These are phyloP conservation scores for Fusarium ramigenum DNA, from an alignment of 2,329 filamentous ascomycete species.

Conservation along the genomic window DNA sequence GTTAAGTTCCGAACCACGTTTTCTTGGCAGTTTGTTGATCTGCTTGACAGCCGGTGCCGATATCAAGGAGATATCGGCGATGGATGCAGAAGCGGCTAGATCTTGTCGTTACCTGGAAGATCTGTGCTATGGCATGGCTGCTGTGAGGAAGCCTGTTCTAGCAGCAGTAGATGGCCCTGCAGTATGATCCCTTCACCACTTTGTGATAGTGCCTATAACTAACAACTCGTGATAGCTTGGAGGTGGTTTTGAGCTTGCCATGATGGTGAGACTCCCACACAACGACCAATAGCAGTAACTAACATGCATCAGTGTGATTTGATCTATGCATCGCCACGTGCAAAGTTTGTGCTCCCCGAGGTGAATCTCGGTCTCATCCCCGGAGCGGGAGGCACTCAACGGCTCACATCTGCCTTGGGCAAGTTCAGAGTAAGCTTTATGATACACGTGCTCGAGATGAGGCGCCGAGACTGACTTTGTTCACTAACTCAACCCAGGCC, in stretches of 20 bases:
- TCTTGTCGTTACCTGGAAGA: slow-evolving; percentile 48
- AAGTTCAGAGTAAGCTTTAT: slow-evolving; percentile 47
- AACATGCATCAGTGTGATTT: slow-evolving; percentile 46
- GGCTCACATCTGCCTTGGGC: slow-evolving; percentile 48
- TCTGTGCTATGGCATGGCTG: slow-evolving; percentile 45
- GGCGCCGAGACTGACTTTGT: slow-evolving; percentile 1
- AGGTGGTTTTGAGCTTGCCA: slow-evolving; percentile 56
- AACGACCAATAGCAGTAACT: neutral
- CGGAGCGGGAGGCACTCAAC: slow-evolving; percentile 50
- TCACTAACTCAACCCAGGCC: slow-evolving; percentile 27
- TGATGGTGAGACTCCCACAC: slow-evolving; percentile 46
- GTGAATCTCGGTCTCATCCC: slow-evolving; percentile 51
- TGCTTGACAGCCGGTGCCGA: slow-evolving; percentile 41
- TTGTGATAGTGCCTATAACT: neutral
- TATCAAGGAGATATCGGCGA: slow-evolving; percentile 44
- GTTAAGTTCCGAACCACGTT: neutral
- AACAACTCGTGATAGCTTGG: slow-evolving; percentile 47
- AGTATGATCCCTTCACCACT: neutral
- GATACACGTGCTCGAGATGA: neutral
- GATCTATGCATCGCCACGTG: slow-evolving; percentile 46
- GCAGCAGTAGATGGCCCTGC: slow-evolving; percentile 51
- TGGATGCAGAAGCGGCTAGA: slow-evolving; percentile 40
- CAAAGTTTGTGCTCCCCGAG: slow-evolving; percentile 50
- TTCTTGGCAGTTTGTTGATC: neutral
- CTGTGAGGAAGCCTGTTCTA: slow-evolving; percentile 53